Conservation (phyloP, 768 basidiomycete species). For the Collybiopsis confluens region DNA sequence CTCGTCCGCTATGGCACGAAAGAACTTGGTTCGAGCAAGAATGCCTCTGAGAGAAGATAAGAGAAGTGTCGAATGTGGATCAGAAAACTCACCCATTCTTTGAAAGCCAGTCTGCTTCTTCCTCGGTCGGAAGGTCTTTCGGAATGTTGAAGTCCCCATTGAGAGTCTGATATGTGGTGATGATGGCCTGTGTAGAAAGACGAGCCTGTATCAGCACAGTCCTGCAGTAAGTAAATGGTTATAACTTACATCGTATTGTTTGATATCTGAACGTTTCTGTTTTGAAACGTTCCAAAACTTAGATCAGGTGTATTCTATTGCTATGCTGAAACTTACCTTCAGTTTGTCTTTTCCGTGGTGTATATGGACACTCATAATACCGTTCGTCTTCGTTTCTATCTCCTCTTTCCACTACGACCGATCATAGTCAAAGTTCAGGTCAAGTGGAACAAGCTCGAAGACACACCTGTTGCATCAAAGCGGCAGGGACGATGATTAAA, state of each 20-base stretch:
- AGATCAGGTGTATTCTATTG: not conserved
- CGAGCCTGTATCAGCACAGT: not conserved
- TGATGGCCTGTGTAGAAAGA: constrained; percentile 41
- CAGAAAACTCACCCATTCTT: constrained; percentile 42
- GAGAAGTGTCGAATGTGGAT: too few species aligned
- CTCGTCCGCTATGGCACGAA: constrained; percentile 73
- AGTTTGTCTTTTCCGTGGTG: constrained; percentile 73
- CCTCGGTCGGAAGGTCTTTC: constrained; percentile 38
- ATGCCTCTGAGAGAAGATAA: constrained; percentile 51
- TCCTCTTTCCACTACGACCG: constrained; percentile 64
- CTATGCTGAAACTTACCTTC: constrained; percentile 28
- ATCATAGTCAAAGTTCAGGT: not conserved
- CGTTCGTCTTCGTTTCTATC: constrained; percentile 63
- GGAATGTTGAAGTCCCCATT: constrained; percentile 54
- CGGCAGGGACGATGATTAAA: constrained; percentile 73
- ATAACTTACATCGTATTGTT: constrained; percentile 45
- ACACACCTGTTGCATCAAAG: constrained; percentile 62
- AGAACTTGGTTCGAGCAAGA: constrained; percentile 59
- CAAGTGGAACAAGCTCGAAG: not conserved
- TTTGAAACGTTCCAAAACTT: too few species aligned
- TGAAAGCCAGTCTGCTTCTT: constrained; percentile 44
- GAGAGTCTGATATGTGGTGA: constrained; percentile 79
- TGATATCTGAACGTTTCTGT: constrained; percentile 42
- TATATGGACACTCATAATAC: constrained; percentile 56
- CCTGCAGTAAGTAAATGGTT: not conserved